Evolutionary conservation across 768 basidiomycete species (phyloP).

Genomic region (Scleroderma citrinum): DNA sequence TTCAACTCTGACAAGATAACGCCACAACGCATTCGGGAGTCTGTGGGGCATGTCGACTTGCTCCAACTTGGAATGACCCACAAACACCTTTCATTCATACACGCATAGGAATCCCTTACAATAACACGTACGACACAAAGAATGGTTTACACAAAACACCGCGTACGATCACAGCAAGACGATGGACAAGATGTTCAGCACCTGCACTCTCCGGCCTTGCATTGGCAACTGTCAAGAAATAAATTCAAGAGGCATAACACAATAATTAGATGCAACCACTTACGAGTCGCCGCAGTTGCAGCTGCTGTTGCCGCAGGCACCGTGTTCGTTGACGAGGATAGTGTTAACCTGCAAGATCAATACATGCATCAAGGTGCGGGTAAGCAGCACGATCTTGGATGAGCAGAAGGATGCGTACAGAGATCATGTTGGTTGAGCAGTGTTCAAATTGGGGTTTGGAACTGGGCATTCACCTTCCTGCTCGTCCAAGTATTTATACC

Average conservation of each 20-base stretch:
- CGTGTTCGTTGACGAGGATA: not conserved
- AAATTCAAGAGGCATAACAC: not conserved
- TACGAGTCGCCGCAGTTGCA: not conserved
- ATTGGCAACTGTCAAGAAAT: not conserved
- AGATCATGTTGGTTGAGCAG: not conserved
- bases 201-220: not conserved
- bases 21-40: too few species aligned
- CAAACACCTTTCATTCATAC: too few species aligned
- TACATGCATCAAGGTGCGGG: too few species aligned
- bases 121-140: too few species aligned
- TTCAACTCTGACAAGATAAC: too few species aligned
- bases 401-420: not conserved
- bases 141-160: not conserved
- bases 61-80: too few species aligned
- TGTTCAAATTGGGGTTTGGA: not conserved
- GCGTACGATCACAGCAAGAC: not conserved
- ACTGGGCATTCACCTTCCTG: not conserved
- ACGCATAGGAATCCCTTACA: too few species aligned
- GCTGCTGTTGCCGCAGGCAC: not conserved
- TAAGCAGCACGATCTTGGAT: not conserved
- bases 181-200: conserved; percentile 3
- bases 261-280: not conserved
- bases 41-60: too few species aligned
- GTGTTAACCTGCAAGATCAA: not conserved
- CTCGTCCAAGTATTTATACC: not conserved